Conservation (phyloP, 202 grass and related monocot species). For the Thinopyrum obtusiflorum region DNA sequence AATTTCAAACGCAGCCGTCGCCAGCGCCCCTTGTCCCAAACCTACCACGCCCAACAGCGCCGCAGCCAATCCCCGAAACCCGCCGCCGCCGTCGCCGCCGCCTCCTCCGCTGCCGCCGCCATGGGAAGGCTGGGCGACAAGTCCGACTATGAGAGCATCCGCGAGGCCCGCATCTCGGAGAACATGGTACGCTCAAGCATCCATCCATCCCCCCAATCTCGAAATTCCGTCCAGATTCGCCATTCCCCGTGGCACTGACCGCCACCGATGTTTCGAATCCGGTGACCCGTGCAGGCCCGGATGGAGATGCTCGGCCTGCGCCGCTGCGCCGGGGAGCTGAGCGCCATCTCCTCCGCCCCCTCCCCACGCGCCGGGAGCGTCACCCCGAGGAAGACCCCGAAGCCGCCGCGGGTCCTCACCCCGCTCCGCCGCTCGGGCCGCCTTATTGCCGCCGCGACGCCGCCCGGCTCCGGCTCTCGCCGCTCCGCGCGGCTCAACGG, state of each 20-base stretch:
- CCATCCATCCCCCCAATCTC: background rate
- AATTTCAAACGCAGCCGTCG: slow-evolving; percentile 13
- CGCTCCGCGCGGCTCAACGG: slow-evolving; percentile 35
- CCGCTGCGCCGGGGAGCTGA: slow-evolving; percentile 52
- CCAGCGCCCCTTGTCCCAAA: background rate
- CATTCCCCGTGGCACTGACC: background rate
- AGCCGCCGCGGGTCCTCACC: slow-evolving; percentile 34
- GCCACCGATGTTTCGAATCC: background rate
- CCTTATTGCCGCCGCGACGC: slow-evolving; percentile 21
- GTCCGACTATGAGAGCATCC: slow-evolving; percentile 61
- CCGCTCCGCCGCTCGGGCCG: slow-evolving; percentile 71
- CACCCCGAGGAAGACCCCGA: slow-evolving; percentile 34
- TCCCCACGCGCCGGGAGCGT: slow-evolving; percentile 20
- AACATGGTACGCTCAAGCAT: slow-evolving; percentile 52
- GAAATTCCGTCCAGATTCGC: background rate
- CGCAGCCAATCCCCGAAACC: background rate
- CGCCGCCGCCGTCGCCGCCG: background rate
- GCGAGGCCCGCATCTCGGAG: slow-evolving; percentile 72
- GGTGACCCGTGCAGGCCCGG: slow-evolving; percentile 43
- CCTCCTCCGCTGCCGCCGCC: background rate
- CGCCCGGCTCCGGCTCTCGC: slow-evolving; percentile 6
- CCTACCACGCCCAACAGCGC: background rate
- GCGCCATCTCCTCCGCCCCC: slow-evolving; percentile 35
- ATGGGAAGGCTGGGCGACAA: slow-evolving; percentile 50
- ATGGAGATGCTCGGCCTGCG: slow-evolving; percentile 79